Conservation (phyloP, 75 land plant genomes). For the Sequoiadendron giganteum region DNA sequence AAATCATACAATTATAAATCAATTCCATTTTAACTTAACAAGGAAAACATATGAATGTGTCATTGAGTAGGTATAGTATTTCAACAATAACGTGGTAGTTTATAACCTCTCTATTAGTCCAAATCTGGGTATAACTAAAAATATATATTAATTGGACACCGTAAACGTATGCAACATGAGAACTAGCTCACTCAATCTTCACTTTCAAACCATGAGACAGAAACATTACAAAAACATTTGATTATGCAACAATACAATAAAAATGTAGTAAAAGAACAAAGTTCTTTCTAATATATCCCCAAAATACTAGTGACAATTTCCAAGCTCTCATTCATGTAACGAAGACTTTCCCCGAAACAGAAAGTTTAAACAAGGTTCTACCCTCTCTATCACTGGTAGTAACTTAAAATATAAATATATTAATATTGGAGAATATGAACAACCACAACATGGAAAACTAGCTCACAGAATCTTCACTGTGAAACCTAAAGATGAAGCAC, state of each 20-base stretch:
- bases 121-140: no score
- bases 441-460: background rate
- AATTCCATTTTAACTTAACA: no score
- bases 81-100: no score
- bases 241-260: background rate
- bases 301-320: background rate
- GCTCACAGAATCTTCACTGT: background rate
- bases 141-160: background rate
- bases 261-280: background rate
- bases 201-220: background rate
- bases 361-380: no score
- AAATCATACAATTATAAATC: no score
- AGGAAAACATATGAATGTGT: no score
- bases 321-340: background rate
- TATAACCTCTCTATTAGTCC: no score
- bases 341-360: no score
- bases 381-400: no score
- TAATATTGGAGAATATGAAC: background rate
- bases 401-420: no score
- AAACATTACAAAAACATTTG: background rate
- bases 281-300: background rate
- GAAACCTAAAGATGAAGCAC: background rate
- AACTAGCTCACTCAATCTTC: background rate
- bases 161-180: background rate
- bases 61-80: no score